A percentile compares a stretch with the other conserved stretches of the same genome.
Evolutionary conservation across 805 yeast species (phyloP).

Genomic region (Ogataea paraovalis): DNA sequence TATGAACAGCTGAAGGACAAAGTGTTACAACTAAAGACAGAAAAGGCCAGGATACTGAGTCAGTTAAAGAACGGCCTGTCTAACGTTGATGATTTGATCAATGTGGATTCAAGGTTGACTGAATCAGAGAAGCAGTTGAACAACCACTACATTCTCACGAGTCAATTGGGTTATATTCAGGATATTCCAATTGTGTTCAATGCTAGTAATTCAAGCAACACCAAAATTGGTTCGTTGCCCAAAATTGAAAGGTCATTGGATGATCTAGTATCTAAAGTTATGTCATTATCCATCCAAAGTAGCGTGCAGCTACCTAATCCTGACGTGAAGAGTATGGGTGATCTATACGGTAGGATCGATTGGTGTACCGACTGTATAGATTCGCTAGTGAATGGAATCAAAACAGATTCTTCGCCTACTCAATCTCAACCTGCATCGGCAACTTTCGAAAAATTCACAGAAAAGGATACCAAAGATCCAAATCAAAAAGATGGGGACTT

Average conservation of each 20-base stretch:
- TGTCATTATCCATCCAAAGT: conserved; percentile 42
- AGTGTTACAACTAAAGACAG: conserved; percentile 6
- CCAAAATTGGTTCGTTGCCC: neutral
- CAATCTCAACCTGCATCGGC: conserved; percentile 2
- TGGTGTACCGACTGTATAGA: conserved; percentile 30
- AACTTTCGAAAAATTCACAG: neutral
- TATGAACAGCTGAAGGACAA: conserved; percentile 6
- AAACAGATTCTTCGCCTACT: conserved; percentile 1
- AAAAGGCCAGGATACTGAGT: conserved; percentile 4
- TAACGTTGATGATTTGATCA: conserved; percentile 2
- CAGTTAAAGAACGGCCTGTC: conserved; percentile 1
- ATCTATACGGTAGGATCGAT: conserved; percentile 22
- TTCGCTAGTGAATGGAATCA: conserved; percentile 16
- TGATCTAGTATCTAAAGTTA: conserved; percentile 42
- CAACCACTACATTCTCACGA: conserved; percentile 42
- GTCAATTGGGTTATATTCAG: conserved; percentile 45
- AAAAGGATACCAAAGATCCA: neutral
- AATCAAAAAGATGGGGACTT: conserved; percentile 15
- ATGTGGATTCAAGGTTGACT: conserved; percentile 9
- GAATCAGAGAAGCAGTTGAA: conserved; percentile 22
- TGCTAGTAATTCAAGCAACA: no score
- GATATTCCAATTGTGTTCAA: conserved; percentile 10
- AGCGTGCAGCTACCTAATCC: conserved; percentile 37
- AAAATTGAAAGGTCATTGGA: conserved; percentile 34
- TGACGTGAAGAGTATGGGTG: conserved; percentile 18